phyloP scores from a whole-genome alignment of 2,329 filamentous ascomycete genomes.

The Ceratocystis variospora region DNA sequence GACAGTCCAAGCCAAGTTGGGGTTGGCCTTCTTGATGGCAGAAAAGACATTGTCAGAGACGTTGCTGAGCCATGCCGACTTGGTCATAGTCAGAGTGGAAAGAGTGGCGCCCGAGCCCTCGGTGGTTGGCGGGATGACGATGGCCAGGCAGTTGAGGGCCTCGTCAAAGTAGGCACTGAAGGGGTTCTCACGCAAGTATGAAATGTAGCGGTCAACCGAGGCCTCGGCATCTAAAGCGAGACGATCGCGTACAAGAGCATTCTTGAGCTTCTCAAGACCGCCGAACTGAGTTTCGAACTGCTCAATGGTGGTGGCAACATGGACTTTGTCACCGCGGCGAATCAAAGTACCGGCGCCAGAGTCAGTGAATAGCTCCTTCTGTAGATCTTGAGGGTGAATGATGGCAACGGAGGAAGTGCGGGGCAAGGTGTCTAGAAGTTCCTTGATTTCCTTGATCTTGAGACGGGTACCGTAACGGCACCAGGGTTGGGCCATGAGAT shows the following conservation, averaged over 20 bases:
- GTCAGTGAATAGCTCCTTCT: slow-evolving; percentile 94
- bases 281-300: slow-evolving; percentile 51
- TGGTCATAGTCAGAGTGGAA: slow-evolving; percentile 83
- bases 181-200: slow-evolving; percentile 58
- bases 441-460: slow-evolving; percentile 97
- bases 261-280: slow-evolving; percentile 55
- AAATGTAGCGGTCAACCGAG: slow-evolving; percentile 75
- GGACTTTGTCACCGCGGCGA: slow-evolving; percentile 78
- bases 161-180: slow-evolving; percentile 96
- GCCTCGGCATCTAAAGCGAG: slow-evolving; percentile 69
- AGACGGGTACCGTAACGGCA: slow-evolving; percentile 86
- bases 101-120: slow-evolving; percentile 63
- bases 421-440: slow-evolving; percentile 74
- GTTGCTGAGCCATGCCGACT: slow-evolving; percentile 87
- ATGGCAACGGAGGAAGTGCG: slow-evolving; percentile 91
- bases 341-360: slow-evolving; percentile 89
- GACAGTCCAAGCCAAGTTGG: slow-evolving; percentile 90
- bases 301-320: slow-evolving; percentile 54
- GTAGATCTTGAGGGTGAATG: slow-evolving; percentile 87
- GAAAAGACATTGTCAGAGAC: slow-evolving; percentile 91
- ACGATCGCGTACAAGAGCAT: slow-evolving; percentile 66
- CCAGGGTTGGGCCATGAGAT: slow-evolving; percentile 88
- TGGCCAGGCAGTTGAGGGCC: slow-evolving; percentile 78
- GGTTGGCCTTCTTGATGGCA: slow-evolving; percentile 84
- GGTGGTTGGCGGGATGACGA: slow-evolving; percentile 63